Conservation (phyloP, 2,329 filamentous ascomycete genomes). For the Helotiales sp. region DNA sequence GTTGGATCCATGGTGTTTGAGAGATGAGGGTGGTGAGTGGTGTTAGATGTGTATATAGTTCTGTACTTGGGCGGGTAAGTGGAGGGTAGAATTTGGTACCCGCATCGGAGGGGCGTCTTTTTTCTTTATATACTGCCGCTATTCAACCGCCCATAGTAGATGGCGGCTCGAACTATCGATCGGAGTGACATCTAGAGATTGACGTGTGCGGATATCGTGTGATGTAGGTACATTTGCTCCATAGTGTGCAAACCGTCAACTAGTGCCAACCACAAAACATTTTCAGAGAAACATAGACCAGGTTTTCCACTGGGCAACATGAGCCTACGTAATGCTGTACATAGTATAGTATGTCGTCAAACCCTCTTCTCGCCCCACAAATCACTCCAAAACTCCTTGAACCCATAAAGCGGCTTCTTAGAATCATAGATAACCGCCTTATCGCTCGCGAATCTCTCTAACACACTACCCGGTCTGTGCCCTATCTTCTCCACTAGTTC, state of each 20-base stretch:
- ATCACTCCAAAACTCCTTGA: constrained; percentile 89
- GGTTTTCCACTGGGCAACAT: background rate
- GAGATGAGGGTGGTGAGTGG: too few relatives aligned
- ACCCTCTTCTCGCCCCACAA: constrained; percentile 53
- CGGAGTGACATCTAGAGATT: too few relatives aligned
- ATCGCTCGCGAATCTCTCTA: constrained; percentile 63
- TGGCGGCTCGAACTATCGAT: too few relatives aligned
- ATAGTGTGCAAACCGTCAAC: background rate
- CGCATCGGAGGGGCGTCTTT: too few relatives aligned
- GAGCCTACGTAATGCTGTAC: background rate
- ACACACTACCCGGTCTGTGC: constrained; percentile 55
- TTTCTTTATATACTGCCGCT: too few relatives aligned
- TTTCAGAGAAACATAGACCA: background rate
- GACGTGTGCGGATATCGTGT: too few relatives aligned
- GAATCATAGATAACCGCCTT: constrained; percentile 74
- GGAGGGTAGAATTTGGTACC: too few relatives aligned
- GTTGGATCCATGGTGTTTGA: too few relatives aligned
- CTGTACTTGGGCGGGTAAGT: background rate
- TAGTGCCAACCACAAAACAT: background rate
- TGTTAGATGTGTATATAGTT: too few relatives aligned
- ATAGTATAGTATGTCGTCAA: constrained; percentile 15
- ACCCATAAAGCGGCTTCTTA: constrained; percentile 76
- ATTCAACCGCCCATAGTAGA: too few relatives aligned
- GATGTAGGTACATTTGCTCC: too few relatives aligned
- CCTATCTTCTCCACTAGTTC: constrained; percentile 50